Evolutionary conservation across 2,329 filamentous ascomycete genomes (phyloP), one percentile per base, ranked within the genome.

Genomic region (Aspergillus sp.): DNA sequence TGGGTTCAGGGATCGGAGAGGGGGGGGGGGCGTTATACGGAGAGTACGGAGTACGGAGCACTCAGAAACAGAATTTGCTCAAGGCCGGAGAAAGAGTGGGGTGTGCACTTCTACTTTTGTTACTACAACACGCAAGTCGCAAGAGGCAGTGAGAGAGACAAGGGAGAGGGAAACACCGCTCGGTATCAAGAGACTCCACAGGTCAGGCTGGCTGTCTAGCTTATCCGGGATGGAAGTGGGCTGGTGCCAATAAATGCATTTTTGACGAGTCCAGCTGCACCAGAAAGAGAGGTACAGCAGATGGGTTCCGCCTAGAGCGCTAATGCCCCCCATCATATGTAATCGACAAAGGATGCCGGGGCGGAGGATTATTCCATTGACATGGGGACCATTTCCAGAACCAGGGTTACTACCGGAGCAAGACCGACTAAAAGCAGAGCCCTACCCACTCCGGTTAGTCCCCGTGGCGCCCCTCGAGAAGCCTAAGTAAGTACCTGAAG

Each of bases 181-280:
- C 47, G 39, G 55, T 58, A 58, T 58, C 38, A 28, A 36, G 32
- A 36, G 48, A 58, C 55, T 52, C 47, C 47, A 49, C 47, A 28
- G 25, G 47, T 25, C 23, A 49, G 47, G 47, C 47, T 49, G 47
- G 45, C 45, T 56, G 30, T 43, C 10, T 32, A 52, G 32, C 41
- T 51, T 39, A 47, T 49, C 47, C 25, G 47, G 25, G 47, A 49
- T 49, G 47, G 47, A 25, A 25, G 21, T 49, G 47, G 25, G 47
- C 47, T 25, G 47, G 48, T 50, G 25, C 48, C 55, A 58, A 63
- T 55, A 60, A 43, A 48, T 36, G 32, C 47, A 54, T 32, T 61
- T 60, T 43, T 60, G 60, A 64, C 63, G 36, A 63, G 63, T 62
- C 59, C 52, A 61, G 25, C 52, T 55, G 58, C 58, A 56, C 49